Evolutionary conservation across 1,284 basidiomycete genomes (phyloP).

Genomic region (Golubevia sp.): DNA sequence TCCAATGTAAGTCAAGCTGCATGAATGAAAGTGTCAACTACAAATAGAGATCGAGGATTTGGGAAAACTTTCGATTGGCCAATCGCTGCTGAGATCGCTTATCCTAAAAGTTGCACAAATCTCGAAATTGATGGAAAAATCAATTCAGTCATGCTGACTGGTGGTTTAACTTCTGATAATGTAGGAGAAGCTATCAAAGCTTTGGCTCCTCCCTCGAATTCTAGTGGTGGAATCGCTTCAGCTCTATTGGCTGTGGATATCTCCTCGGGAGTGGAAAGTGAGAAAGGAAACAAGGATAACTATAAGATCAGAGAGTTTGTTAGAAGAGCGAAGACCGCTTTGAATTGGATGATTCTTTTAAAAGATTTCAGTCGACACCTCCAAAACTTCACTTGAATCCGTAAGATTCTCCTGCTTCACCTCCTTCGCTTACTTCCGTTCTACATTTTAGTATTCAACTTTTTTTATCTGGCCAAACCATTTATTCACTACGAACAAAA

Average conservation of each 20-base stretch:
- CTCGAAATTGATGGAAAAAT: neutral
- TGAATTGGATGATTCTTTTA: neutral
- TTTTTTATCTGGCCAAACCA: too few relatives aligned
- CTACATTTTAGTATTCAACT: too few relatives aligned
- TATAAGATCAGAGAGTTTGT: conserved; percentile 41
- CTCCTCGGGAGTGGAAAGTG: conserved; percentile 49
- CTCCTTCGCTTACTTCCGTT: too few relatives aligned
- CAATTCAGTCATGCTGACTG: conserved; percentile 43
- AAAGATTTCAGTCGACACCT: neutral
- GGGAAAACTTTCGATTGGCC: too few relatives aligned
- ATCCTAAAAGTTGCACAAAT: neutral
- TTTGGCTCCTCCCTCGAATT: conserved; percentile 25
- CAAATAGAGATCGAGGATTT: too few relatives aligned
- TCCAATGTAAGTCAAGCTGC: too few relatives aligned
- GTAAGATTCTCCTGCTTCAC: too few relatives aligned
- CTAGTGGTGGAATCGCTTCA: neutral
- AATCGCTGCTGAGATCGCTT: neutral
- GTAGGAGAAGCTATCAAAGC: conserved; percentile 30
- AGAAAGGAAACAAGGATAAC: conserved; percentile 38
- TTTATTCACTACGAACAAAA: neutral
- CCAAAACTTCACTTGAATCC: too few relatives aligned
- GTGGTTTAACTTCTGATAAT: conserved; percentile 46
- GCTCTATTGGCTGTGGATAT: conserved; percentile 33
- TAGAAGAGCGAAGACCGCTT: conserved; percentile 4
- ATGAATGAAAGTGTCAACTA: neutral